Conservation (phyloP, 169 alveolate genomes). For the Eimeria praecox region DNA sequence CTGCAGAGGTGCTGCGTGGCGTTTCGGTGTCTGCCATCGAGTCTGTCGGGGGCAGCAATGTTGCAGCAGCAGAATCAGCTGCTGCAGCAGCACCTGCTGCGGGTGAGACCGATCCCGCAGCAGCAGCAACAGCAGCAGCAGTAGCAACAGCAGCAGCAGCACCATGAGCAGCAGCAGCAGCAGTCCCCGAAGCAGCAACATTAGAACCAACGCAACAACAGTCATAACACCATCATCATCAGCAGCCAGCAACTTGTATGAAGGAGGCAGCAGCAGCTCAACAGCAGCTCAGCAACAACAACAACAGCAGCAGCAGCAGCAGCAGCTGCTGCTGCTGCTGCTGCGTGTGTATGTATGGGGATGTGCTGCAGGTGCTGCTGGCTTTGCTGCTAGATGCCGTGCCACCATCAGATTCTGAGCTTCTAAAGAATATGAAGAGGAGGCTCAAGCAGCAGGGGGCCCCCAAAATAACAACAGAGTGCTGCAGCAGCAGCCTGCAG, state of each 20-base stretch:
- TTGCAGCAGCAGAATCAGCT: constrained; percentile 38
- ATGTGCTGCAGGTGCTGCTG: constrained; percentile 30
- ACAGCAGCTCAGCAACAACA: constrained; percentile 25
- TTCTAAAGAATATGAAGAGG: background rate
- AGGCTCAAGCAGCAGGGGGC: constrained; percentile 57
- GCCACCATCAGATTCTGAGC: constrained; percentile 45
- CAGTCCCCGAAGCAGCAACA: background rate
- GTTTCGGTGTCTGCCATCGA: constrained; percentile 39
- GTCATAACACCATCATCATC: background rate
- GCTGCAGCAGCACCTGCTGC: constrained; percentile 64
- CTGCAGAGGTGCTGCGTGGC: constrained; percentile 76
- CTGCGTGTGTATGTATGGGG: background rate
- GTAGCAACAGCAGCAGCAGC: constrained; percentile 49
- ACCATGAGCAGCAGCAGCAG: background rate
- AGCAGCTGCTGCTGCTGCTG: constrained; percentile 45
- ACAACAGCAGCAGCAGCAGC: constrained; percentile 54
- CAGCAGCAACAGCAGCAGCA: constrained; percentile 10
- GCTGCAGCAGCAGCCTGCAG: constrained; percentile 78
- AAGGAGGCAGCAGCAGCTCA: background rate
- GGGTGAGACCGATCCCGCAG: background rate
- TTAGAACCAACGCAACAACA: constrained; percentile 1
- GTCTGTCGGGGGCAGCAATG: background rate
- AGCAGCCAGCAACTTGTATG: background rate
- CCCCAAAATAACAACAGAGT: background rate
- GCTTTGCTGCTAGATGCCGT: constrained; percentile 34